phyloP scores from a whole-genome alignment of 208 protist genomes.

The Trypanosoma vivax region DNA sequence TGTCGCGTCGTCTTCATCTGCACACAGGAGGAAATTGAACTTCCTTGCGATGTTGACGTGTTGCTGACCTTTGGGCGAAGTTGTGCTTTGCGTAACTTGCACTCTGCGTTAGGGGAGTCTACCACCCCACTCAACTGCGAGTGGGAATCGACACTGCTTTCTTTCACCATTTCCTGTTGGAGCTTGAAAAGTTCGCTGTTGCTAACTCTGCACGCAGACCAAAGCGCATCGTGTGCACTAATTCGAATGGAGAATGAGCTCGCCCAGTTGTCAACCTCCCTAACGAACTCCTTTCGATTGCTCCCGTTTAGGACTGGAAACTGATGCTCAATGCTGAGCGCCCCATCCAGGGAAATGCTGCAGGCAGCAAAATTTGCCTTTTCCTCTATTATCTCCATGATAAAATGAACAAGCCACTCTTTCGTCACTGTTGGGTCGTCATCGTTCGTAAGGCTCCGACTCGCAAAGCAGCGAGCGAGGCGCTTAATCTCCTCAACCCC shows the following conservation, averaged over 20 bases:
- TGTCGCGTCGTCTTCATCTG: neutral
- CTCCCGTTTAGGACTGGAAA: neutral
- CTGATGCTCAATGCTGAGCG: neutral
- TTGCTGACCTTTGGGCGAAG: too few species aligned
- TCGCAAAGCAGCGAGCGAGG: neutral
- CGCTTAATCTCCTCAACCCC: constrained; percentile 35
- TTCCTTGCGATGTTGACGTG: too few species aligned
- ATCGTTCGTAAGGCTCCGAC: constrained; percentile 22
- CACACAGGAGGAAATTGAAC: too few species aligned
- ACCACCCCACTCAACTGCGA: neutral
- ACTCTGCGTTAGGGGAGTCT: neutral
- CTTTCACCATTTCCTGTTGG: neutral
- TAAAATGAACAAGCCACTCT: constrained; percentile 57
- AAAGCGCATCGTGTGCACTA: constrained; percentile 11
- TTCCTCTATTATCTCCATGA: constrained; percentile 32
- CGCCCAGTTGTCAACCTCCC: constrained; percentile 14
- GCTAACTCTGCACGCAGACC: constrained; percentile 9
- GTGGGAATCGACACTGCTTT: neutral
- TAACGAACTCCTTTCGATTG: neutral
- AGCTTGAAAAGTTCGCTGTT: constrained; percentile 11
- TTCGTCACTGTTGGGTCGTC: constrained; percentile 40
- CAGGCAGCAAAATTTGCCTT: constrained; percentile 4
- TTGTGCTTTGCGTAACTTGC: neutral
- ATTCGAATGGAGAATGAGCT: constrained; percentile 14
- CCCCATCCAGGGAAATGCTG: neutral